Base-by-base conservation (phyloP, 1,139 yeast species). In the Lodderomyces elongisporus region DNA sequence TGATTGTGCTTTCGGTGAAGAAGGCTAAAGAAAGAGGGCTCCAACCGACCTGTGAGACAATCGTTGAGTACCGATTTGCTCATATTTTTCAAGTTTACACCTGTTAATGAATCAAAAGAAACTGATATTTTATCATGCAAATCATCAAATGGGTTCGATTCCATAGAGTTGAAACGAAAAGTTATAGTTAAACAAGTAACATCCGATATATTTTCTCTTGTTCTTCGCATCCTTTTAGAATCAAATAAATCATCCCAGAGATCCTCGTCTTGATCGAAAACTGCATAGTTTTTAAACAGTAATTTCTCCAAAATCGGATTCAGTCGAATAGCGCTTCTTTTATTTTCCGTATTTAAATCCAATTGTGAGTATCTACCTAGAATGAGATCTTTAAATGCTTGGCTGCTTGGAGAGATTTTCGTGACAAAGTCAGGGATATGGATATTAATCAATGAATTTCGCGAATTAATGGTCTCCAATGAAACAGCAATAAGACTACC, bases 391-490 rank as follows among this genome's bases (percentile, higher is more conserved):
- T 24, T 18, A 8, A 33, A 22, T 7, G 52, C 18, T 3, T 43
- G 36, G 17, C 57, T 46, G 21, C 42, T 48, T 0, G 72, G 72
- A 2, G 56, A 23, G 2, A 65, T 27, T 30, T 47, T 50, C 3
- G 70, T 49, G 3, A 58, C 56, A 3, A 67, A 34, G 42, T 70
- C 76, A 2, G 74, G 73, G 12, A 70, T 46, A 41, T 71, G 77
- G n/a, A 71, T 38, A 35, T 64, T 62, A n/a, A 67, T 38, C 13
- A 40, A 32, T 37, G 55, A 54, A 36, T 54, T 52, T 29, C 68
- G 45, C 1, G 64, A 42, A 42, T 58, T 61, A 27, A 57, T 40
- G 27, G 56, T 54, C 30, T 59, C 66, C 24, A 64, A 37, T 0
- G 72, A 66, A 1, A 67, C 42, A 1, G 56, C 70, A 23, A 42